Evolutionary conservation across 2,329 filamentous ascomycete genomes (phyloP), one percentile per base, ranked within the genome.

Genomic region (Hypoxylon sp.): DNA sequence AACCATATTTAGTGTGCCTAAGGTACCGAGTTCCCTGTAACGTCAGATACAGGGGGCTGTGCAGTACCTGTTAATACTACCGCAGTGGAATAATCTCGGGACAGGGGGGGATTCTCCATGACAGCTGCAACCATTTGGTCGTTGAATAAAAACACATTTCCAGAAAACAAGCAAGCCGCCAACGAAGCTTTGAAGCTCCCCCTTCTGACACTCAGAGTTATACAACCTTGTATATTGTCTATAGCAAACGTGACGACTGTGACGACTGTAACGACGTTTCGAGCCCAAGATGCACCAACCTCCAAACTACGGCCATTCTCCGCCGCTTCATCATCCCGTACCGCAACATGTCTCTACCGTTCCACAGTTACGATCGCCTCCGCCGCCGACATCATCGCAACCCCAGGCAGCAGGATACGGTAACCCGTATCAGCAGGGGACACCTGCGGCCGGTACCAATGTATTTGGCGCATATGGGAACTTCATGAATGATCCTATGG

Each of bases 341-440:
- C 96, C 96, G 69, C 96, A 99, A 82, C 96, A 99, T 86, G 95
- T 98, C 76, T 98, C 96, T 78, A 97, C 94, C 64, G 96, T 99
- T 53, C 96, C 96, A 48, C 96, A 98, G 83, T 90, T 99, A 79
- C 91, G 97, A 80, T 98, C 96, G 64, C 96, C 96, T 67, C 95
- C 93, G 64, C 92, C 93, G 68, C 94, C 93, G 38, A 86, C 86
- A 56, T 88, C 89, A 38, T 86, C 86, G 63, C 90, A 89, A 72
- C 89, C 90, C 63, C 91, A 92, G 17, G 76, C 87, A 89, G 36
- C 87, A 89, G 73, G 86, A 87, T 86, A 91, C 82, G 89, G 90
- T 55, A 94, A 93, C 76, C 90, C 91, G 34, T 93, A 93, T 71
- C 91, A 93, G 76, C 87, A 90, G 69, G 88, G 88, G 77, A 79